Evolutionary conservation across 306 rosid genomes (phyloP).

Genomic region (Castanea sativa): DNA sequence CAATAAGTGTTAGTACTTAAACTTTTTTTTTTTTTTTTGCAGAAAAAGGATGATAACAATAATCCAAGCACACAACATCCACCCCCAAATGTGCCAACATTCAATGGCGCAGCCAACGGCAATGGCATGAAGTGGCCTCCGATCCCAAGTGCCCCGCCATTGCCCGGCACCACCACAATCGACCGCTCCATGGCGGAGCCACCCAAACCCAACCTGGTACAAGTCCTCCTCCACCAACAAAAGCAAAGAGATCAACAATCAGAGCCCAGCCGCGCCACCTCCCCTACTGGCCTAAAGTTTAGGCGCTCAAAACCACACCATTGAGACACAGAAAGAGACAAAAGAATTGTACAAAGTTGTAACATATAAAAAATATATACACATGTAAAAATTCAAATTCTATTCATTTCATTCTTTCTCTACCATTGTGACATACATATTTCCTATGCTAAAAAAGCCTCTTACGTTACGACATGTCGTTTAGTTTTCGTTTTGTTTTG

Average conservation of each 20-base stretch:
- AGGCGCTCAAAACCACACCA: slow-evolving; percentile 20
- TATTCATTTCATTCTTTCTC: background rate
- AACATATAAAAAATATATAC: too few species aligned
- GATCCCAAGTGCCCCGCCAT: slow-evolving; percentile 41
- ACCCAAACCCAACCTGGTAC: background rate
- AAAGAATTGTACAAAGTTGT: background rate
- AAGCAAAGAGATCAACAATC: background rate
- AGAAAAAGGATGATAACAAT: slow-evolving; percentile 32
- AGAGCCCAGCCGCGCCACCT: background rate
- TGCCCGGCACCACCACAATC: slow-evolving; percentile 16
- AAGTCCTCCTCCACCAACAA: slow-evolving; percentile 7
- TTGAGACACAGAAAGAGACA: background rate
- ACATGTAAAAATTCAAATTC: too few species aligned
- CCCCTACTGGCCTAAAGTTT: slow-evolving; percentile 13
- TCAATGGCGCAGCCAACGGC: slow-evolving; percentile 26
- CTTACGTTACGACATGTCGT: background rate
- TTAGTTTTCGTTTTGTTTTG: background rate
- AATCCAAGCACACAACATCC: slow-evolving; percentile 34
- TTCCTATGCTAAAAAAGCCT: too few species aligned
- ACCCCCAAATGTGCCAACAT: slow-evolving; percentile 30
- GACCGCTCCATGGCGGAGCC: slow-evolving; percentile 9
- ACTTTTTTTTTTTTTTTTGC: slow-evolving; percentile 20
- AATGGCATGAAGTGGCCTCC: slow-evolving; percentile 40
- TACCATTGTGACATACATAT: slow-evolving; percentile 1
- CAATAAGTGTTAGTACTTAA: background rate